A percentile compares a stretch with the other conserved stretches of the same genome.
Conservation (phyloP, 257 asterid genomes). For the Hygrophila difformis region DNA sequence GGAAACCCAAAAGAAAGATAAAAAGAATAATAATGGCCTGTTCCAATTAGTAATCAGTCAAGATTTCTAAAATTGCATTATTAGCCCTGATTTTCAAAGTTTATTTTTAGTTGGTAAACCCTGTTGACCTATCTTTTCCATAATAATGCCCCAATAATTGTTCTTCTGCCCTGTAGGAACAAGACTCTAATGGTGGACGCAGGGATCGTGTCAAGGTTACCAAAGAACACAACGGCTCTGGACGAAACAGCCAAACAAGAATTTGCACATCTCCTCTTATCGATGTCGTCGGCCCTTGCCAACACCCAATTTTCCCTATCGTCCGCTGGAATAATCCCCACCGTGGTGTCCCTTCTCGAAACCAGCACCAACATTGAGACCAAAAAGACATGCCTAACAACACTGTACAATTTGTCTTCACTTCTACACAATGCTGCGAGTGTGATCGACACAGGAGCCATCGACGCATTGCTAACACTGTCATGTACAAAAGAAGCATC, state of each 20-base stretch:
- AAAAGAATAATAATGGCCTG: conserved; percentile 13
- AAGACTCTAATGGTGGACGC: conserved; percentile 83
- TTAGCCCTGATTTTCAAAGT: conserved; percentile 30
- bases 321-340: conserved; percentile 37
- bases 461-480: conserved; percentile 31
- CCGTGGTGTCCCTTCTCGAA: conserved; percentile 42
- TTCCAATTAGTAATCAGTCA: conserved; percentile 12
- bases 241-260: conserved; percentile 45
- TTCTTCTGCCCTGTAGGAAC: too few species aligned
- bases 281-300: conserved; percentile 61
- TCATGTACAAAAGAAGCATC: conserved; percentile 38
- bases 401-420: conserved; percentile 56
- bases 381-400: conserved; percentile 34
- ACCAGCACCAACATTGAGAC: conserved; percentile 35
- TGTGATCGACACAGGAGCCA: conserved; percentile 29
- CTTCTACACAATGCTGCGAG: conserved; percentile 36
- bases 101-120: conserved; percentile 24
- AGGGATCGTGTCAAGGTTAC: conserved; percentile 60
- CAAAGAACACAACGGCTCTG: conserved; percentile 21
- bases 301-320: conserved; percentile 37
- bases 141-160: too few species aligned
- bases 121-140: too few species aligned
- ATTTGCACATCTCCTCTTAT: conserved; percentile 46
- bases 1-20: conserved; percentile 4
- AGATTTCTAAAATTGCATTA: conserved; percentile 19